A percentile compares a stretch with the other conserved stretches of the same genome.
phyloP scores from a whole-genome alignment of 768 basidiomycete genomes.

The Amanita inopinata region DNA sequence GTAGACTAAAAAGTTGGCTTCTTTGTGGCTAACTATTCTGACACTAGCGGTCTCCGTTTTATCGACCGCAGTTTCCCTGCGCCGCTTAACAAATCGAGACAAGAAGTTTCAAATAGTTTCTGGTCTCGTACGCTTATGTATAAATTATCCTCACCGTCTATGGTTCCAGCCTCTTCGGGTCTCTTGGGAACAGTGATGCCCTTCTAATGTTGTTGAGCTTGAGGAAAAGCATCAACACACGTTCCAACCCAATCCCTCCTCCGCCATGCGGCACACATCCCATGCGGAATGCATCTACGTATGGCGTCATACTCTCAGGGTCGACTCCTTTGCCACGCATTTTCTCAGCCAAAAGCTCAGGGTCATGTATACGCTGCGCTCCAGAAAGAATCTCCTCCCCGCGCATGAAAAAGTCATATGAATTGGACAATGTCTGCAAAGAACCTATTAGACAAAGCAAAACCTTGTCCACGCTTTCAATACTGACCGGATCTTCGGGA shows the following conservation, averaged over 20 bases:
- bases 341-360: slow-evolving; percentile 67
- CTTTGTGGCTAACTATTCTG: slow-evolving; percentile 17
- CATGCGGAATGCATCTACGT: slow-evolving; percentile 90
- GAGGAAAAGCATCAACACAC: slow-evolving; percentile 95
- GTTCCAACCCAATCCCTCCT: slow-evolving; percentile 91
- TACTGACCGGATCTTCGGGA: slow-evolving; percentile 71
- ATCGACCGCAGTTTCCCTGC: not conserved
- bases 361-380: slow-evolving; percentile 95
- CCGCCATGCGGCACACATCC: slow-evolving; percentile 96
- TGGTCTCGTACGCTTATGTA: slow-evolving; percentile 13
- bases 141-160: slow-evolving; percentile 24
- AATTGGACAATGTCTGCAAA: slow-evolving; percentile 79
- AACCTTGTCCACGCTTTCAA: not conserved
- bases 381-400: slow-evolving; percentile 98
- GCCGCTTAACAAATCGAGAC: not conserved
- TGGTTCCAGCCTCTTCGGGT: slow-evolving; percentile 90
- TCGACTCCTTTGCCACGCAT: slow-evolving; percentile 87
- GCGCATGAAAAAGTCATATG: slow-evolving; percentile 99
- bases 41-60: not conserved
- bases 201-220: slow-evolving; percentile 93
- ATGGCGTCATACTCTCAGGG: slow-evolving; percentile 84
- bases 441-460: slow-evolving; percentile 7
- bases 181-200: slow-evolving; percentile 91
- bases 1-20: slow-evolving; percentile 14
- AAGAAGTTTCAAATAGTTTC: slow-evolving; percentile 5